These are phyloP conservation scores for Dipodascopsis uninucleata DNA, from an alignment of 805 yeast genomes.

Conservation along the genomic window DNA sequence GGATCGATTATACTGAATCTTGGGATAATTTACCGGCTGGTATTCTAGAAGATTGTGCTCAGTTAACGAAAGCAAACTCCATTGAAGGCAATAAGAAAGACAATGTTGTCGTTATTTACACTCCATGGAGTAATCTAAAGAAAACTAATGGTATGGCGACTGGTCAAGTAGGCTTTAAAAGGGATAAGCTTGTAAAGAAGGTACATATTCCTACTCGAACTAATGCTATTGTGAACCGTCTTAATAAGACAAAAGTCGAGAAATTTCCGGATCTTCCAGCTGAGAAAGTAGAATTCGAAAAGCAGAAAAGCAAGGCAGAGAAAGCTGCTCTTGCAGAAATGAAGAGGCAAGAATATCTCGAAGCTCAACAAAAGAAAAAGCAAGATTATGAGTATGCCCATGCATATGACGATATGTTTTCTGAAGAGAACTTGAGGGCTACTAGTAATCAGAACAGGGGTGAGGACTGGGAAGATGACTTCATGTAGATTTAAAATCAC, in stretches of 20 bases:
- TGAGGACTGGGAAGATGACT: constrained; percentile 58
- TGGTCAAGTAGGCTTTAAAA: constrained; percentile 74
- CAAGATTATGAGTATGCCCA: constrained; percentile 39
- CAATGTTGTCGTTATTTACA: constrained; percentile 62
- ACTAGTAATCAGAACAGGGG: constrained; percentile 47
- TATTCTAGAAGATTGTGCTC: constrained; percentile 57
- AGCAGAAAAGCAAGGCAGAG: constrained; percentile 34
- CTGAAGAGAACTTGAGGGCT: constrained; percentile 45
- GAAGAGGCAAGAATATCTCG: constrained; percentile 42
- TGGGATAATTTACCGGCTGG: constrained; percentile 51
- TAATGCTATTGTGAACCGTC: constrained; percentile 55
- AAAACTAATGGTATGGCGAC: constrained; percentile 69
- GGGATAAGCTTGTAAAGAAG: constrained; percentile 50
- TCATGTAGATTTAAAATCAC: constrained; percentile 46
- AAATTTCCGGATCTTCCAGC: constrained; percentile 46
- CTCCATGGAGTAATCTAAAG: constrained; percentile 68
- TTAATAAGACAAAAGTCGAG: constrained; percentile 64
- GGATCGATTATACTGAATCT: constrained; percentile 47
- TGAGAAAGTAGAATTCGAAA: constrained; percentile 43
- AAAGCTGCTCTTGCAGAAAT: constrained; percentile 39
- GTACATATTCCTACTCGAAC: constrained; percentile 54
- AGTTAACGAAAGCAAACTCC: constrained; percentile 72
- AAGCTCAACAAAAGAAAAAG: constrained; percentile 32
- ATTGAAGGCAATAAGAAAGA: constrained; percentile 70
- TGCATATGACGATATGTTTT: constrained; percentile 49